Conservation (phyloP, 768 basidiomycete species). For the Porpolomopsis calyptriformis region DNA sequence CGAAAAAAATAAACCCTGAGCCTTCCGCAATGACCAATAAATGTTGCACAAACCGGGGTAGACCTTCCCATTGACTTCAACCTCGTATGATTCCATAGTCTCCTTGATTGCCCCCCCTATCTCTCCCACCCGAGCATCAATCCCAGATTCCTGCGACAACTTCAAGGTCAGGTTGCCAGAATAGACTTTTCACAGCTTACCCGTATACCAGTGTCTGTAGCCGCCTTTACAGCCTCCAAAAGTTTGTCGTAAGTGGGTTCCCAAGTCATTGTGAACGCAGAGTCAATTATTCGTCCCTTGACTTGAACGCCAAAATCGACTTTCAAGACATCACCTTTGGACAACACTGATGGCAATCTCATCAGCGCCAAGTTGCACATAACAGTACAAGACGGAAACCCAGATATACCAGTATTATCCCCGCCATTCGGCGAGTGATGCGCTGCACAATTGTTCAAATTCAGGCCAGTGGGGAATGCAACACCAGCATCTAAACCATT, state of each 20-base stretch:
- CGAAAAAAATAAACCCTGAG: constrained; percentile 4
- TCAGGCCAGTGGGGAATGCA: constrained; percentile 94
- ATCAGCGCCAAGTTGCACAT: neutral
- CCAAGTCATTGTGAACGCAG: constrained; percentile 87
- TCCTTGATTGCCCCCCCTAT: constrained; percentile 90
- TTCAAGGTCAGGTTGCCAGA: neutral
- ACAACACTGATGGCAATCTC: constrained; percentile 44
- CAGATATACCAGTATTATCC: constrained; percentile 56
- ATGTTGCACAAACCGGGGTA: constrained; percentile 49
- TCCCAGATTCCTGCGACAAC: constrained; percentile 74
- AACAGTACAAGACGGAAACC: constrained; percentile 20
- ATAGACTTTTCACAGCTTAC: constrained; percentile 27
- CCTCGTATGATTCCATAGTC: constrained; percentile 98
- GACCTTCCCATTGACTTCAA: constrained; percentile 78
- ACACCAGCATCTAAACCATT: constrained; percentile 76
- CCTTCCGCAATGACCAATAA: neutral
- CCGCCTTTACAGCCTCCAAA: constrained; percentile 84
- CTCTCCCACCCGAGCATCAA: constrained; percentile 89
- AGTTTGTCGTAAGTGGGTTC: constrained; percentile 86
- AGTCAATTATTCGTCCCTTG: constrained; percentile 89
- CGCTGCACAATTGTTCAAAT: constrained; percentile 88
- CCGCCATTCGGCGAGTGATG: constrained; percentile 95
- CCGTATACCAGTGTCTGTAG: constrained; percentile 84
- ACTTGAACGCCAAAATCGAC: constrained; percentile 98
- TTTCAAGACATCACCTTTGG: constrained; percentile 82